These are phyloP conservation scores for Teratosphaeria zuluensis DNA, from an alignment of 2,329 filamentous ascomycete species.

Conservation along the genomic window DNA sequence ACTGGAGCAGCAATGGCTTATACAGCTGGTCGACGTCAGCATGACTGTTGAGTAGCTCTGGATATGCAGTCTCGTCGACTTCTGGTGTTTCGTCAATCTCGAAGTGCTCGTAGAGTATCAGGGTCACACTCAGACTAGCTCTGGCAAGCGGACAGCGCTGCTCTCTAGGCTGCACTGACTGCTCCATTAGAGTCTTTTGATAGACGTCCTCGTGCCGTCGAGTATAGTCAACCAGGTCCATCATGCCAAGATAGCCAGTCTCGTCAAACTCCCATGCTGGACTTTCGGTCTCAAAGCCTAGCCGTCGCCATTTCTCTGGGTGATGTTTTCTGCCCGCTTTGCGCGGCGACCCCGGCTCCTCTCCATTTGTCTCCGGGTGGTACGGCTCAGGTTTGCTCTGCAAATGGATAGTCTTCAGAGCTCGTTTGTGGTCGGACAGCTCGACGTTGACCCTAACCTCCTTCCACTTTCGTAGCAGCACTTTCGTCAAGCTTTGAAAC, in stretches of 20 bases:
- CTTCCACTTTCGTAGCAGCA: slow-evolving; percentile 73
- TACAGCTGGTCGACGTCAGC: slow-evolving; percentile 77
- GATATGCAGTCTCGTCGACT: slow-evolving; percentile 13
- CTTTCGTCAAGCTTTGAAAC: slow-evolving; percentile 85
- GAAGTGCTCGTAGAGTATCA: slow-evolving; percentile 89
- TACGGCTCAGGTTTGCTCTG: slow-evolving; percentile 46
- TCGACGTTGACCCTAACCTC: slow-evolving; percentile 78
- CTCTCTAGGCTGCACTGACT: slow-evolving; percentile 60
- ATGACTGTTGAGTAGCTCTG: neutral
- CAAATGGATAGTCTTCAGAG: slow-evolving; percentile 75
- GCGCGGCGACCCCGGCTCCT: slow-evolving; percentile 14
- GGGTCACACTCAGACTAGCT: slow-evolving; percentile 76
- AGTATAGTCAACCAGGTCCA: slow-evolving; percentile 93
- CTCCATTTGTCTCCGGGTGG: slow-evolving; percentile 26
- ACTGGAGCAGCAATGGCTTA: slow-evolving; percentile 79
- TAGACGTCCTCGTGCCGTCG: slow-evolving; percentile 86
- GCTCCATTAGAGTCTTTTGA: slow-evolving; percentile 83
- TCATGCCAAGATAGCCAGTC: slow-evolving; percentile 86
- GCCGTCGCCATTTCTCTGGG: slow-evolving; percentile 81
- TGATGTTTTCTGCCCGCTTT: slow-evolving; percentile 58
- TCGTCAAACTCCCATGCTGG: slow-evolving; percentile 77
- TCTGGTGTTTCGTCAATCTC: slow-evolving; percentile 55
- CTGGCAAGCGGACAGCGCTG: slow-evolving; percentile 80
- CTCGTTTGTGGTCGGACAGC: slow-evolving; percentile 75
- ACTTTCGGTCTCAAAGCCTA: slow-evolving; percentile 86